Evolutionary conservation across 352 stramenopile genomes (phyloP), one percentile per base, ranked within the genome.

Genomic region (Globisporangium mamillatum): DNA sequence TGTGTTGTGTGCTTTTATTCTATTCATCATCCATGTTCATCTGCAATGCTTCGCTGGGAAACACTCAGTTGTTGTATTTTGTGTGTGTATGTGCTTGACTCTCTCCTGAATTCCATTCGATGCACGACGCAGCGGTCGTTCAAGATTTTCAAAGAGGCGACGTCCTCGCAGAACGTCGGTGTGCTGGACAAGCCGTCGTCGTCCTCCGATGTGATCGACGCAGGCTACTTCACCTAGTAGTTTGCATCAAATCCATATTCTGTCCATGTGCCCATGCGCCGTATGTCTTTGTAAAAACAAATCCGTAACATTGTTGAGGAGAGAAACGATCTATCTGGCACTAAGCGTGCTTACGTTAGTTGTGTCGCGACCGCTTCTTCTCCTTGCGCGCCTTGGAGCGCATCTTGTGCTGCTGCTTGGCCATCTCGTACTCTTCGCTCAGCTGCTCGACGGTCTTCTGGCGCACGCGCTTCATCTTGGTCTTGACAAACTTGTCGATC

Each of bases 101-200:
- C 2, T 52, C 14, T 22, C 2, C 18, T 52, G 44, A 6, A 4
- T 22, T 50, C 72, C 10, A 48, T 72, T 68, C 16, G 41, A n/a
- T 50, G 1, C 58, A 12, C 53, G 16, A 12, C 53, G 20, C 36
- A 93, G 81, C 86, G 88, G 22, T 88, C 83, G 24, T 95, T 92
- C 76, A 95, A 95, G 64, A 93, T 87, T 3, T 95, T 95, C 65
- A 91, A 91, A 46, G 86, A 94, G 67, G 88, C 88, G 7, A 67
- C 80, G 18, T 92, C 88, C 22, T 93, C 88, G 18, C 76, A 85
- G 55, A 77, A 75, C 60, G 88, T 91, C 70, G 84, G 81, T 16
- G 77, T 92, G 55, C 70, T 92, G 56, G 84, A 91, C 27, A 92
- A 83, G 66, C 86, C 86, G 71, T 75, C 86, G 68, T 75, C 78